These are phyloP conservation scores for Plasmodium cynomolgi DNA, from an alignment of 169 alveolate genomes.

Conservation along the genomic window DNA sequence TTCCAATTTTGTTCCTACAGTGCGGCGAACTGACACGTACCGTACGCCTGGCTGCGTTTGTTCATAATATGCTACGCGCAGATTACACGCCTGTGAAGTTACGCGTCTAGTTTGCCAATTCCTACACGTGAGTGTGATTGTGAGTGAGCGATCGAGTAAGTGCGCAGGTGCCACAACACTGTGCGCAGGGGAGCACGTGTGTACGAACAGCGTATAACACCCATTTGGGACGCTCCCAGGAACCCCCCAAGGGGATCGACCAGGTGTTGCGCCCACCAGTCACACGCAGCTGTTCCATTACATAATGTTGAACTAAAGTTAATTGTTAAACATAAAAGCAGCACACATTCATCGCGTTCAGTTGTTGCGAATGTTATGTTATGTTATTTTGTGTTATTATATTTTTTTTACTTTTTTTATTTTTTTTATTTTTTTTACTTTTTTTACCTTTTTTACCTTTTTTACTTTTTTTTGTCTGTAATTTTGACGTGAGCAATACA, in stretches of 20 bases:
- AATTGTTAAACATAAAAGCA: neutral
- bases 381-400: slow-evolving; percentile 2
- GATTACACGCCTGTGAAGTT: neutral
- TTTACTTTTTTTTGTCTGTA: neutral
- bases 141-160: no score
- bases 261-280: neutral
- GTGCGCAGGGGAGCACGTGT: neutral
- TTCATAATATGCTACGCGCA: neutral
- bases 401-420: neutral
- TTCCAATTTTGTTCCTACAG: neutral
- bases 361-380: neutral
- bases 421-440: neutral
- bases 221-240: neutral
- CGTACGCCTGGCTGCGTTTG: neutral
- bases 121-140: neutral
- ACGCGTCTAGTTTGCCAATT: neutral
- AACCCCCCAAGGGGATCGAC: neutral
- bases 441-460: neutral
- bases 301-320: slow-evolving; percentile 18
- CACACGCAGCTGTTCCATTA: neutral
- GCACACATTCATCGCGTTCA: neutral
- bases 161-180: no score
- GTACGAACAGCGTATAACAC: neutral
- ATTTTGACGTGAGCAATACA: neutral
- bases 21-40: neutral